A percentile compares a stretch with the other conserved stretches of the same genome.
These are phyloP conservation scores for Mortierella antarctica DNA, from an alignment of 192 early-diverging fungal species.

Conservation along the genomic window DNA sequence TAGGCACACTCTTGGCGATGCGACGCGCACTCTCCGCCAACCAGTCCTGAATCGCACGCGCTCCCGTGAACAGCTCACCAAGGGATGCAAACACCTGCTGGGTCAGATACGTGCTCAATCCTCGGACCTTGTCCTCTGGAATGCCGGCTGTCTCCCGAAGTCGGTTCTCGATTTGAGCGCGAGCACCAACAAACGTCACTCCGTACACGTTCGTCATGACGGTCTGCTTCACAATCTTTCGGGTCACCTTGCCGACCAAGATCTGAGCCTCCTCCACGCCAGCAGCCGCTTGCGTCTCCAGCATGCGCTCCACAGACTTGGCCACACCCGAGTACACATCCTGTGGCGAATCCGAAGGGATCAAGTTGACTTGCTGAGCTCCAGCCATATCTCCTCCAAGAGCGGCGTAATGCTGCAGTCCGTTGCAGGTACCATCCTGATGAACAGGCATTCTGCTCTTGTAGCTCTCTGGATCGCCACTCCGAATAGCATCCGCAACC, in stretches of 20 bases:
- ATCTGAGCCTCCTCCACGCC: conserved; percentile 73
- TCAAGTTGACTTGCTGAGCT: conserved; percentile 89
- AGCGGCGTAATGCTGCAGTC: conserved; percentile 98
- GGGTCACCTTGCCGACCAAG: conserved; percentile 76
- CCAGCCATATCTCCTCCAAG: conserved; percentile 91
- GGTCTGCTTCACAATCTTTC: conserved; percentile 98
- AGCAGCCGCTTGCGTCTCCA: conserved; percentile 73
- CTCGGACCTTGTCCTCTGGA: conserved; percentile 70
- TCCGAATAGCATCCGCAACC: conserved; percentile 76
- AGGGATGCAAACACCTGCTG: conserved; percentile 86
- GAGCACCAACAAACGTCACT: conserved; percentile 95
- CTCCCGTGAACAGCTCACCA: conserved; percentile 91
- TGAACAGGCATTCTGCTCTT: conserved; percentile 87
- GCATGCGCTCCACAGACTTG: conserved; percentile 70
- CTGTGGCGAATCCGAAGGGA: conserved; percentile 83
- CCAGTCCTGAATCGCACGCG: conserved; percentile 94
- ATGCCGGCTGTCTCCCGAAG: conserved; percentile 83
- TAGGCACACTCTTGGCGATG: conserved; percentile 83
- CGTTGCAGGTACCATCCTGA: conserved; percentile 98
- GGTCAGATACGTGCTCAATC: conserved; percentile 79
- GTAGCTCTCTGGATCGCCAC: conserved; percentile 76
- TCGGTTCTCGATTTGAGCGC: conserved; percentile 85
- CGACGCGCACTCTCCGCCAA: conserved; percentile 86
- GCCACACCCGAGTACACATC: conserved; percentile 96
- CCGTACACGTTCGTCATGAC: conserved; percentile 99